Evolutionary conservation across 371 early-diverging fungal genomes (phyloP), one percentile per base, ranked within the genome.

Genomic region (Circinella minor): DNA sequence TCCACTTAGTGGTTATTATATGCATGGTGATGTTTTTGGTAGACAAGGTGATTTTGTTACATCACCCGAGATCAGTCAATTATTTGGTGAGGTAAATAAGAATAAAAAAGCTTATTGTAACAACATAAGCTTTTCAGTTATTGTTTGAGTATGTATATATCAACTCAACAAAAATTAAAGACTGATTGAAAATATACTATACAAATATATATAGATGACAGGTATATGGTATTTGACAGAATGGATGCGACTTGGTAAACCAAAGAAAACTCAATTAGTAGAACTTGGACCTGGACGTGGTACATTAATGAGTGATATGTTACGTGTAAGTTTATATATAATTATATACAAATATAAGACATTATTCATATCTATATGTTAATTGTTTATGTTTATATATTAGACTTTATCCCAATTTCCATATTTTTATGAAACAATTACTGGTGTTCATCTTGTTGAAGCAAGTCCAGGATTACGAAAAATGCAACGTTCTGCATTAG

Each of bases 261-360:
- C 93, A 15, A 62, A 71, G 14, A 76, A 84, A 39, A 80, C 93
- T 11, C 91, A 91, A 62, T 67, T 97, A 46, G 88, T 96, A 6
- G 99, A 98, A 74, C 86, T 97, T 36, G 99, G 99, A 5, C 98
- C 99, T 2, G 99, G 99, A 3, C 78, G 94, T 39, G 99, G 99
- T 39, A 98, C 98, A 11, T 81, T 98, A 61, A 93, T 98, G 94
- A 79, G 83, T 70, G 99, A 98, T 74, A 91, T 98, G 86, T 75
- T 98, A 71, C 83, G 96, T 57, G 94, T 92, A 82, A 69, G 69
- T 39, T 9, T 43, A 6, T 43, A 15, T 51, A n/a, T 15, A 27
- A 27, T 27, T 2, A 27, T 27, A 27, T 27, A 27, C 27, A 27
- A 27, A 27, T 27, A 27, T 27, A 27, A 27, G 27, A 27, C 27